Conservation (phyloP, 1,139 yeast species). For the Yamadazyma conglobata region DNA sequence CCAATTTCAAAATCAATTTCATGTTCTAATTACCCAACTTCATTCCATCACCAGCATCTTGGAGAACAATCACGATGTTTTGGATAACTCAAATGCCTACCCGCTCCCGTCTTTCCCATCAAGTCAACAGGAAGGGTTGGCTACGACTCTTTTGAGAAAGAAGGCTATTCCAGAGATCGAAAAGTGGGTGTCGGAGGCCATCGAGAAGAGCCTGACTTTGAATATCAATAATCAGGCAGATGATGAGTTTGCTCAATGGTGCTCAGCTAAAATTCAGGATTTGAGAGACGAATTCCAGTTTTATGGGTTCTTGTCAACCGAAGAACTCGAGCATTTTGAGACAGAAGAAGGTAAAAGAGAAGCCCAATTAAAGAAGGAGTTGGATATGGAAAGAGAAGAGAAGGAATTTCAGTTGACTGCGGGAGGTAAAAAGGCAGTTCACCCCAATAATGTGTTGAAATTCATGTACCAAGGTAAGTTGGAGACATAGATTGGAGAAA, state of each 20-base stretch:
- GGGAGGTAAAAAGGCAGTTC: conserved; percentile 32
- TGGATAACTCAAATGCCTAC: conserved; percentile 69
- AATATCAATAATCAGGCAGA: conserved; percentile 36
- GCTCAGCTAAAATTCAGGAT: conserved; percentile 49
- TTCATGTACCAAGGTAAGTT: conserved; percentile 39
- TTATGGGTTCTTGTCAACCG: conserved; percentile 55
- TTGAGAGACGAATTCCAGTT: conserved; percentile 57
- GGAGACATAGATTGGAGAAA: conserved; percentile 1
- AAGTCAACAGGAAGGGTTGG: conserved; percentile 72
- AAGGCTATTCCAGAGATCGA: conserved; percentile 88
- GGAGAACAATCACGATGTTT: conserved; percentile 54
- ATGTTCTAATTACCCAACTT: conserved; percentile 77
- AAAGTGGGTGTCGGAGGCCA: conserved; percentile 72
- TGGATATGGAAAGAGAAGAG: conserved; percentile 26
- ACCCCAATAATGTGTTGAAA: conserved; percentile 37
- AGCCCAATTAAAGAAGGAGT: conserved; percentile 24
- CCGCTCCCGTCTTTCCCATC: conserved; percentile 86
- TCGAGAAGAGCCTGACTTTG: conserved; percentile 23
- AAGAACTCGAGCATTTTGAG: conserved; percentile 38
- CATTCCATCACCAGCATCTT: conserved; percentile 68
- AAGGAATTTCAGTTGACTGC: conserved; percentile 26
- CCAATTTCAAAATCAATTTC: conserved; percentile 71
- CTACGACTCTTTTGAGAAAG: conserved; percentile 80
- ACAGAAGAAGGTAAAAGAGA: conserved; percentile 41
- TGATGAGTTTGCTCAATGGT: conserved; percentile 63